These are phyloP conservation scores for Phyllosticta citrichinensis DNA, from an alignment of 2,329 filamentous ascomycete species.

Conservation along the genomic window DNA sequence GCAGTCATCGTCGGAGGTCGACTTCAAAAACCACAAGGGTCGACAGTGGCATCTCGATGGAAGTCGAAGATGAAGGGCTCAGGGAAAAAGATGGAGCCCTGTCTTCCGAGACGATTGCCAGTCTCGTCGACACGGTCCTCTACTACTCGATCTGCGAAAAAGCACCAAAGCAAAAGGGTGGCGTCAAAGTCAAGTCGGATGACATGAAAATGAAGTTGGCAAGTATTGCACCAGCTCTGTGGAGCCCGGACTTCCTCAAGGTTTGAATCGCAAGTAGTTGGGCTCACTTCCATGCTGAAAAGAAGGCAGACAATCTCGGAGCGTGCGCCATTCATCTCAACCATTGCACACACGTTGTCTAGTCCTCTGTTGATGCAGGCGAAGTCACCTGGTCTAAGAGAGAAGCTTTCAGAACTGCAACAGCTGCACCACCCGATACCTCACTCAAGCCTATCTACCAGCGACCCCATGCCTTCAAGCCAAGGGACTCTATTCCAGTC, in stretches of 20 bases:
- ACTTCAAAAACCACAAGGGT: not conserved
- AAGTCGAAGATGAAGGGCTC: not conserved
- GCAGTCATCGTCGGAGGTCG: not conserved
- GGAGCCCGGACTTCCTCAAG: slow-evolving; percentile 27
- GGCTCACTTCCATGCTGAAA: not conserved
- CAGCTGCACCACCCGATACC: not conserved
- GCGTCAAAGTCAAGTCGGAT: slow-evolving; percentile 23
- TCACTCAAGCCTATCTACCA: not conserved
- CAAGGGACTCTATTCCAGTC: not conserved
- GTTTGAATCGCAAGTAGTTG: slow-evolving; percentile 15
- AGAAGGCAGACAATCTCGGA: slow-evolving; percentile 7
- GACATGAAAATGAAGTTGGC: slow-evolving; percentile 25
- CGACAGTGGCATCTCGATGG: not conserved
- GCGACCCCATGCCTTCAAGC: not conserved
- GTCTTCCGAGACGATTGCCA: not conserved
- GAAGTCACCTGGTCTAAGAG: slow-evolving; percentile 11
- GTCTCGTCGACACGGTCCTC: slow-evolving; percentile 27
- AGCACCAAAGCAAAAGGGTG: slow-evolving; percentile 14
- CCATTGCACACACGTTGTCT: slow-evolving; percentile 14
- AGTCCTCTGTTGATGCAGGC: slow-evolving; percentile 12
- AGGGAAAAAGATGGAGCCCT: not conserved
- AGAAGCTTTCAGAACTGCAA: slow-evolving; percentile 8
- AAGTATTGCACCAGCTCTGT: slow-evolving; percentile 30
- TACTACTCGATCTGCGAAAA: slow-evolving; percentile 25
- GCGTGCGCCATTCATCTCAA: slow-evolving; percentile 12